Evolutionary conservation across 805 yeast genomes (phyloP), one percentile per base, ranked within the genome.

Genomic region (Saccharomycopsis fibuligera): DNA sequence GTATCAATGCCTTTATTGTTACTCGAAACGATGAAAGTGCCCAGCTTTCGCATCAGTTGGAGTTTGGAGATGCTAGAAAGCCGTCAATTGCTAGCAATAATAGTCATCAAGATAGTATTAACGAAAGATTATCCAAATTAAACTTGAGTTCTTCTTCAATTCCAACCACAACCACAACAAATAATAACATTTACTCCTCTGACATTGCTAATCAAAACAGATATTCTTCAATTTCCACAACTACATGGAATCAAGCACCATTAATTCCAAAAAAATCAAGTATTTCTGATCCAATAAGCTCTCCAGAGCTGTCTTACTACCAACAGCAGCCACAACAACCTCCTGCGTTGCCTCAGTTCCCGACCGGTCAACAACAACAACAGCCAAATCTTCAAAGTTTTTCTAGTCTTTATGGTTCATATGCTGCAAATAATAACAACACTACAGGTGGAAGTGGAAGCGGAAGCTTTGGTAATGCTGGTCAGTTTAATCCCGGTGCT

Each of bases 131-230:
- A 35, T 47, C 48, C 23, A 50, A 46, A 14, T 45, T 59, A 35
- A 58, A 54, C 48, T 47, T 49, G 48, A 45, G 42, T 27, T 16
- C 47, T 22, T 45, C 44, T 10, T 41, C 50, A 4, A 35, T 30
- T 19, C 41, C 49, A 21, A 38, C 52, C 10, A 44, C 52, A 5
- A 44, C 49, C 17, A 37, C 45, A 19, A 45, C 50, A 10, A 50
- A 41, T 29, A 46, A 47, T 21, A 45, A 45, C 47, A 35, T 51
- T 49, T 21, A 56, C 57, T 25, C 56, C 54, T 17, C 56, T 51
- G 35, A 62, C 58, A 8, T 60, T 44, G 39, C 63, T 3, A 60
- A 60, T 38, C 41, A 56, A 38, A 60, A 60, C 9, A 55, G 58
- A n/a, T 57, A 60, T 19, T 39, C 47, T 24, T 46, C 48, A 14